Conservation (phyloP, 139 green algal genomes). For the Coccomyxa sp. region DNA sequence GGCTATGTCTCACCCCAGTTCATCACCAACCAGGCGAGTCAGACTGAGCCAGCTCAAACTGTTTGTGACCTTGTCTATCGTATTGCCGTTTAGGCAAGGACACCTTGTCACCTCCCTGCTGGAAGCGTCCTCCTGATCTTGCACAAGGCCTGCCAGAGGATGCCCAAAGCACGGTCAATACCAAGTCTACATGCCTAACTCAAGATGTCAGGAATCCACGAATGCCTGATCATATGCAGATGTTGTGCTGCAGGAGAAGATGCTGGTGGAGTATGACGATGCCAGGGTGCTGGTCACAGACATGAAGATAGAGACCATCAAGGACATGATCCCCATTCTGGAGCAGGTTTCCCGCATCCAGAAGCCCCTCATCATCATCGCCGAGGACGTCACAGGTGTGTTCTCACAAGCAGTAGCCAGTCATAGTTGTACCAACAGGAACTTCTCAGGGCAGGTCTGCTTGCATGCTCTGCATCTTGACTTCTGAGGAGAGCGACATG, state of each 20-base stretch:
- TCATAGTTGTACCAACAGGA: too few species aligned
- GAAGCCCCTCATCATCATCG: slow-evolving; percentile 90
- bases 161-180: too few species aligned
- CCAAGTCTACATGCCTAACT: too few species aligned
- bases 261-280: slow-evolving; percentile 93
- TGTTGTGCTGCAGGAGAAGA: slow-evolving; percentile 75
- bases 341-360: slow-evolving; percentile 77
- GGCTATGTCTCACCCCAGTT: slow-evolving; percentile 98
- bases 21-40: slow-evolving; percentile 72
- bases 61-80: too few species aligned
- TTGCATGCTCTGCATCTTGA: neutral
- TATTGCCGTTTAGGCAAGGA: too few species aligned
- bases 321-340: slow-evolving; percentile 75
- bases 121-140: too few species aligned
- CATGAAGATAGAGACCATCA: slow-evolving; percentile 82
- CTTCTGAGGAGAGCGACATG: neutral
- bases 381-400: slow-evolving; percentile 85
- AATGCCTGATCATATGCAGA: too few species aligned
- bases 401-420: neutral
- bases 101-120: too few species aligned
- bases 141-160: too few species aligned
- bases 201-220: too few species aligned
- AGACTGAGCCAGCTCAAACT: neutral
- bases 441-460: neutral
- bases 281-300: slow-evolving; percentile 91